phyloP scores from a whole-genome alignment of 2,329 filamentous ascomycete species.

The Tolypocladium inflatum region DNA sequence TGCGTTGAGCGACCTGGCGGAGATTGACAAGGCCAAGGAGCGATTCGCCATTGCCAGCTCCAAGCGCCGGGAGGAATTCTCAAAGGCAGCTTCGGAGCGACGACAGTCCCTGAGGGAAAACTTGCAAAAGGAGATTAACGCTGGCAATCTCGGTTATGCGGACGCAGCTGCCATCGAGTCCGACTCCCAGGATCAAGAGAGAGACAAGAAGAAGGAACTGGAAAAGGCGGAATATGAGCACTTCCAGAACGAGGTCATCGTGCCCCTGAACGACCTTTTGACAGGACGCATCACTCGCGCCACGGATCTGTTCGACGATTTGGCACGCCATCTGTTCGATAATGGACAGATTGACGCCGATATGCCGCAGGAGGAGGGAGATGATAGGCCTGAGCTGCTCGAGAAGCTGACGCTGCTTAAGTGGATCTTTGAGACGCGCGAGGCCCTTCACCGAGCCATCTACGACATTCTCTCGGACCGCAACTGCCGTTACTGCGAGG shows the following conservation, averaged over 20 bases:
- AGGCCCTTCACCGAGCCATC: constrained; percentile 73
- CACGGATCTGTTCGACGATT: constrained; percentile 66
- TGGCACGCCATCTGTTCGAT: constrained; percentile 63
- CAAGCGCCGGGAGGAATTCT: constrained; percentile 48
- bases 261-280: constrained; percentile 72
- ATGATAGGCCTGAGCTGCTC: constrained; percentile 85
- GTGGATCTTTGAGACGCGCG: constrained; percentile 94
- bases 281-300: constrained; percentile 65
- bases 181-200: constrained; percentile 62
- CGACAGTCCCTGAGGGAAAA: constrained; percentile 60
- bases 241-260: constrained; percentile 76
- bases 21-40: constrained; percentile 61
- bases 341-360: constrained; percentile 59
- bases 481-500: constrained; percentile 75
- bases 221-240: constrained; percentile 74
- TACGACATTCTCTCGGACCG: constrained; percentile 79
- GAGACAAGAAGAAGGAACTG: constrained; percentile 58
- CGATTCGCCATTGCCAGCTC: constrained; percentile 46
- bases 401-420: constrained; percentile 93
- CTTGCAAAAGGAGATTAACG: constrained; percentile 68
- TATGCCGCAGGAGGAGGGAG: constrained; percentile 85
- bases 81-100: constrained; percentile 38
- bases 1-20: constrained; percentile 61
- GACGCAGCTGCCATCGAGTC: constrained; percentile 76
- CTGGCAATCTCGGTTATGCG: constrained; percentile 71